A percentile compares a stretch with the other conserved stretches of the same genome.
phyloP scores from a whole-genome alignment of 495 filamentous ascomycete genomes.

The Xylaria venustula region DNA sequence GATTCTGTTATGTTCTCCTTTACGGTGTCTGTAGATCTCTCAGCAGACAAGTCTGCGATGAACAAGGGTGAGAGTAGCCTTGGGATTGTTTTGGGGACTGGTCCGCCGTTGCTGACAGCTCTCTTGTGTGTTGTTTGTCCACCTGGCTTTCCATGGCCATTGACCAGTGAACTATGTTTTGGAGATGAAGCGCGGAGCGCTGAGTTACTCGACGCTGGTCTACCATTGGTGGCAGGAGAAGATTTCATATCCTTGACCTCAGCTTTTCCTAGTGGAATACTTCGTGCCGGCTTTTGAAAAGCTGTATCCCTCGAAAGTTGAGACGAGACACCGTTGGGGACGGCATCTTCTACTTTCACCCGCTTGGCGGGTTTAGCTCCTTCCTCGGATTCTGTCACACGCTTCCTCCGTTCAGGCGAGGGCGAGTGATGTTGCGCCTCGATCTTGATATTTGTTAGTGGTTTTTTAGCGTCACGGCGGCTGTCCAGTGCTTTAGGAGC shows the following conservation, averaged over 20 bases:
- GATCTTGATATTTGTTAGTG: slow-evolving; percentile 21
- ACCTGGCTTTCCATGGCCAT: slow-evolving; percentile 35
- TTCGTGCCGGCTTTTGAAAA: slow-evolving; percentile 23
- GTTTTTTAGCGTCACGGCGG: slow-evolving; percentile 17
- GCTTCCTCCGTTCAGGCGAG: slow-evolving; percentile 39
- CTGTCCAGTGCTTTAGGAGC: slow-evolving; percentile 28
- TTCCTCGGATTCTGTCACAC: slow-evolving; percentile 35
- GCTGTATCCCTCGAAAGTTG: slow-evolving; percentile 25
- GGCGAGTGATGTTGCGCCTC: slow-evolving; percentile 27
- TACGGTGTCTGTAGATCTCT: slow-evolving; percentile 32
- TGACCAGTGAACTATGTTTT: slow-evolving; percentile 33
- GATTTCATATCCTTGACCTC: slow-evolving; percentile 22
- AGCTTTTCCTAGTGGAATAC: slow-evolving; percentile 23
- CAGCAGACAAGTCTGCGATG: slow-evolving; percentile 38
- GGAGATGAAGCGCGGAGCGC: slow-evolving; percentile 37
- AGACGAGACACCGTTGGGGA: slow-evolving; percentile 22
- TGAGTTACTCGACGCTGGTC: slow-evolving; percentile 27
- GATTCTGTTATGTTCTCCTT: slow-evolving; percentile 26
- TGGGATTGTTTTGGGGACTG: slow-evolving; percentile 22
- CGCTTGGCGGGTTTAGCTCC: slow-evolving; percentile 37
- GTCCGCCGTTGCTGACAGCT: slow-evolving; percentile 20
- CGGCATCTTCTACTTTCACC: slow-evolving; percentile 31
- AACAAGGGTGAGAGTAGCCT: slow-evolving; percentile 42
- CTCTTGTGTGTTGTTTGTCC: slow-evolving; percentile 37
- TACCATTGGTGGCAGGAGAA: slow-evolving; percentile 36